Conservation (phyloP, 2,329 filamentous ascomycete species). For the Monilinia vaccinii-corymbosi region DNA sequence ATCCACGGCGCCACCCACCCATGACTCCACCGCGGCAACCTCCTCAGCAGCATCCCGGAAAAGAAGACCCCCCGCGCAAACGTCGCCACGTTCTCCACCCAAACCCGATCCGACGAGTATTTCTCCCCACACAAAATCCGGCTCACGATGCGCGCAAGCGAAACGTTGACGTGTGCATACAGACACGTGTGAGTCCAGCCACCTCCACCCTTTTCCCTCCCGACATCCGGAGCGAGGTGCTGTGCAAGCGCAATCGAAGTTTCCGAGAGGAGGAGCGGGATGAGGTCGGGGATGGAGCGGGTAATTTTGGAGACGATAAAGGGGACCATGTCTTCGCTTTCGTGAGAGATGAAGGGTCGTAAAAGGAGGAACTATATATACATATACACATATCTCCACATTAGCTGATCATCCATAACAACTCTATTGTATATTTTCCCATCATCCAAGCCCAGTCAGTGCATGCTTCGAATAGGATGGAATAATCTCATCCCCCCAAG, state of each 20-base stretch:
- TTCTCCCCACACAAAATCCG: background rate
- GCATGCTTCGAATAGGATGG: background rate
- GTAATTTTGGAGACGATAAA: background rate
- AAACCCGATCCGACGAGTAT: background rate
- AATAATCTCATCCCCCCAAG: background rate
- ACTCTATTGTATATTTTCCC: too few relatives aligned
- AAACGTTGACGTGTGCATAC: background rate
- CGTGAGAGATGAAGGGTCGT: background rate
- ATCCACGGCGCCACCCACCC: background rate
- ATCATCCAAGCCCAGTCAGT: too few relatives aligned
- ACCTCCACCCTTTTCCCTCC: background rate
- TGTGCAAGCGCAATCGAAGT: background rate
- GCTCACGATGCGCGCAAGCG: background rate
- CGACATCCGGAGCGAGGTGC: background rate
- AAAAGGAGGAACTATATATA: background rate
- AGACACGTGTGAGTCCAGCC: conserved; percentile 1
- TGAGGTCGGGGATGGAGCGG: background rate
- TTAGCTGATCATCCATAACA: background rate
- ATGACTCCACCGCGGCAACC: background rate
- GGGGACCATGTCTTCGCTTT: conserved; percentile 1
- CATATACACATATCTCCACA: too few relatives aligned
- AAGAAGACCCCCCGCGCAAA: conserved; percentile 3
- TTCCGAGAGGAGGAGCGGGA: background rate
- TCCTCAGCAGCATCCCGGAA: background rate
- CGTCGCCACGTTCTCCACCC: background rate